These are phyloP conservation scores for Fusarium concolor DNA, from an alignment of 2,329 filamentous ascomycete species.

Conservation along the genomic window DNA sequence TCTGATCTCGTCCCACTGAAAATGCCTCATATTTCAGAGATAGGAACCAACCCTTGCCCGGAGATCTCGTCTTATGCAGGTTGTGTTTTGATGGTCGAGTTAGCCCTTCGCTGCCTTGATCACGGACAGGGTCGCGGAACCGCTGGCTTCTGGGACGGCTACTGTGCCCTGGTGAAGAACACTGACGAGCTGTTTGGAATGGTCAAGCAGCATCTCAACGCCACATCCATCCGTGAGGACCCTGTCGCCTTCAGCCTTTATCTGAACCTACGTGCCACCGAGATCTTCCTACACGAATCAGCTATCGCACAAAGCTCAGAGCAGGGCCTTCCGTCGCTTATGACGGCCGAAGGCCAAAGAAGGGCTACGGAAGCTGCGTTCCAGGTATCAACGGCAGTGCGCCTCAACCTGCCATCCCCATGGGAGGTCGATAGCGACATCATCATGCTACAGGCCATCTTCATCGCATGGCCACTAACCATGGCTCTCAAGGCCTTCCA, in stretches of 20 bases:
- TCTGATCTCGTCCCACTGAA: neutral
- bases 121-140: neutral
- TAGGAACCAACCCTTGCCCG: rapidly evolving
- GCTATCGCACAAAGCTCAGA: neutral
- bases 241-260: neutral
- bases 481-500: rapidly evolving
- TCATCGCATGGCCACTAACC: neutral
- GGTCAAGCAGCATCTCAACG: neutral
- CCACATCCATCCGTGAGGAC: neutral
- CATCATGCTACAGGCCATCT: neutral
- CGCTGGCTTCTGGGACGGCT: neutral
- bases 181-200: neutral
- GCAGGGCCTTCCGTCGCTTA: neutral
- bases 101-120: neutral
- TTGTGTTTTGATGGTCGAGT: neutral
- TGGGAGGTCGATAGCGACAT: rapidly evolving
- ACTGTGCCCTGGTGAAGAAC: neutral
- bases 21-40: neutral
- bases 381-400: neutral
- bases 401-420: rapidly evolving
- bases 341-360: neutral
- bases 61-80: neutral
- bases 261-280: neutral
- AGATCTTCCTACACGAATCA: neutral
- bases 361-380: neutral